Percentiles rank a stretch among this genome's conserved stretches.
phyloP scores from a whole-genome alignment of 2,329 filamentous ascomycete genomes.

The Rosellinia necatrix region DNA sequence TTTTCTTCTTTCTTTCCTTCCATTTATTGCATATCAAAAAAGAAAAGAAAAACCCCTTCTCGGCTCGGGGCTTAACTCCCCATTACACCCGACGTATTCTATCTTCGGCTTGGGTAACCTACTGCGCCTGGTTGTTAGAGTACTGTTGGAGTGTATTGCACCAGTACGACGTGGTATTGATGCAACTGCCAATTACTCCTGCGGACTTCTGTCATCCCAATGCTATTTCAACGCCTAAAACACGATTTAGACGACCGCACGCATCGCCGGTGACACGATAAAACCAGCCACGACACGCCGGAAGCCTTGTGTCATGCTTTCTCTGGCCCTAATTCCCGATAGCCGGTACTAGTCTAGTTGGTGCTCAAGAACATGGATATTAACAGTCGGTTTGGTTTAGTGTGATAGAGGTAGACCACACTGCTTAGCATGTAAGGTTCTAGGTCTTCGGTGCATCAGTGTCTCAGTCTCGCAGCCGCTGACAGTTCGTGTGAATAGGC shows the following conservation, averaged over 20 bases:
- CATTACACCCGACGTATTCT: slow-evolving; percentile 4
- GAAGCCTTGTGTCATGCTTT: slow-evolving; percentile 5
- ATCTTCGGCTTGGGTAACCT: slow-evolving; percentile 9
- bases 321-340: not conserved
- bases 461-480: slow-evolving; percentile 14
- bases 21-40: not conserved
- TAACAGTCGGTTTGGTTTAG: slow-evolving; percentile 46
- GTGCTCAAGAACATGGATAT: slow-evolving; percentile 22
- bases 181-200: slow-evolving; percentile 22
- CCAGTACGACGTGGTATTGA: slow-evolving; percentile 38
- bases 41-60: too few relatives aligned
- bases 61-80: not conserved
- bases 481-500: slow-evolving; percentile 52
- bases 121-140: slow-evolving; percentile 10
- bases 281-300: not conserved
- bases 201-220: slow-evolving; percentile 2
- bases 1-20: not conserved
- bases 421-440: slow-evolving; percentile 64
- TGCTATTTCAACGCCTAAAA: not conserved
- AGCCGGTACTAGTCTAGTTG: slow-evolving; percentile 8
- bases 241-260: slow-evolving; percentile 4
- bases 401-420: slow-evolving; percentile 76
- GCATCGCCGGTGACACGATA: slow-evolving; percentile 12
- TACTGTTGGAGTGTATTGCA: slow-evolving; percentile 28
- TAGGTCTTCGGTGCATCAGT: not conserved